Evolutionary conservation across 2,329 filamentous ascomycete species (phyloP), one percentile per base, ranked within the genome.

Genomic region (Fusarium incarnatum): DNA sequence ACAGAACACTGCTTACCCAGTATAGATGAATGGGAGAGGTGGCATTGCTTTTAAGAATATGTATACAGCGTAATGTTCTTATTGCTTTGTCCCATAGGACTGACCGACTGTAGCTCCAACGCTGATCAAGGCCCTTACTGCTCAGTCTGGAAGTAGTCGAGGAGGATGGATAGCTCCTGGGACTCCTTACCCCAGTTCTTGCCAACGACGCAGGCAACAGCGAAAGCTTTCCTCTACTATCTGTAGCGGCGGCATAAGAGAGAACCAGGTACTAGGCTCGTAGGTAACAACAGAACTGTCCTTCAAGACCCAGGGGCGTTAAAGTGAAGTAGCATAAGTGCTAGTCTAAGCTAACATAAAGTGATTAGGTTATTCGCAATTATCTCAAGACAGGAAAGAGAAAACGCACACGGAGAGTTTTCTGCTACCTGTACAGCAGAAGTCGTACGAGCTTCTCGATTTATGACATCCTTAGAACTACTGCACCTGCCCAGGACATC

Each of bases 131-230:
- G 64, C 54, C 32, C 64, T 79, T 90, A 91, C 83, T 90, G 88
- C 84, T 90, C 88, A 83, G 94, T 97, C 89, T 97, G 93, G 94
- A 99, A 98, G 93, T 99, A 99, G 92, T 99, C 97, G 85, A 99
- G 94, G 83, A 99, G 93, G 86, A 98, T 94, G 81, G 91, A 94
- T 83, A 96, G 94, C 91, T 99, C 96, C 88, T 97, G 94, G 77
- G 93, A 97, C 89, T 99, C 96, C 91, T 98, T 96, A 90, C 96
- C 96, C 96, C 96, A 99, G 86, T 99, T 94, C 88, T 96, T 94
- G 81, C 99, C 95, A 72, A 99, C 96, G 80, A 99, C 96, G 89
- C 96, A 98, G 82, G 95, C 34, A n/a, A 37, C 27, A 12, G 25
- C 25, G 27, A 28, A 28, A 28, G 27, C 27, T 11, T 28, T 28